Evolutionary conservation across 176 grass and related monocot species (phyloP).

Genomic region (Raddia distichophylla): DNA sequence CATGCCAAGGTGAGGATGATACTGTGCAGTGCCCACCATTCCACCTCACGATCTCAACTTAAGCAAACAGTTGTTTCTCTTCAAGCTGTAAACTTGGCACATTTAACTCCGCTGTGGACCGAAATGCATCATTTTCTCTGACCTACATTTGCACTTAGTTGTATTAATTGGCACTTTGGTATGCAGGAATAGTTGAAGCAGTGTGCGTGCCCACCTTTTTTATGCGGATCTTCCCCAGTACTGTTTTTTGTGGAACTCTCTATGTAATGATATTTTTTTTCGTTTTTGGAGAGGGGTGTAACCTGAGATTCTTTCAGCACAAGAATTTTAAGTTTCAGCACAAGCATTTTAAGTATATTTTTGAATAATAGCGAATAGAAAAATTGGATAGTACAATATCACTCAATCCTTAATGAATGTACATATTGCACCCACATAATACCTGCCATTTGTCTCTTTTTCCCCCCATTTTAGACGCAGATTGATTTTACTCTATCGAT

Average conservation of each 20-base stretch:
- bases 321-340: not conserved
- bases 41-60: not conserved
- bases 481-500: not conserved
- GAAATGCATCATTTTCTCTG: not conserved
- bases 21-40: not conserved
- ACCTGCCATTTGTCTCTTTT: not conserved
- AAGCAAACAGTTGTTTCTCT: not conserved
- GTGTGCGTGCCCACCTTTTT: too few species aligned
- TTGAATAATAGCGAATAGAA: conserved; percentile 5
- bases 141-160: not conserved
- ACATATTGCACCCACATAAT: conserved; percentile 1
- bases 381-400: not conserved
- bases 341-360: not conserved
- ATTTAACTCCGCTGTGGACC: not conserved
- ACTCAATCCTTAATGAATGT: not conserved
- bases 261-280: not conserved
- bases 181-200: conserved; percentile 28
- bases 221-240: not conserved
- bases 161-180: conserved; percentile 4
- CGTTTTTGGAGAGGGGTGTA: too few species aligned
- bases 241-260: conserved; percentile 15
- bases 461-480: not conserved
- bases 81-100: not conserved
- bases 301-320: conserved; percentile 2
- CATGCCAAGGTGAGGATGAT: conserved; percentile 33